These are phyloP conservation scores for Limonium bicolor DNA, from an alignment of 148 eudicot genomes.

Conservation along the genomic window DNA sequence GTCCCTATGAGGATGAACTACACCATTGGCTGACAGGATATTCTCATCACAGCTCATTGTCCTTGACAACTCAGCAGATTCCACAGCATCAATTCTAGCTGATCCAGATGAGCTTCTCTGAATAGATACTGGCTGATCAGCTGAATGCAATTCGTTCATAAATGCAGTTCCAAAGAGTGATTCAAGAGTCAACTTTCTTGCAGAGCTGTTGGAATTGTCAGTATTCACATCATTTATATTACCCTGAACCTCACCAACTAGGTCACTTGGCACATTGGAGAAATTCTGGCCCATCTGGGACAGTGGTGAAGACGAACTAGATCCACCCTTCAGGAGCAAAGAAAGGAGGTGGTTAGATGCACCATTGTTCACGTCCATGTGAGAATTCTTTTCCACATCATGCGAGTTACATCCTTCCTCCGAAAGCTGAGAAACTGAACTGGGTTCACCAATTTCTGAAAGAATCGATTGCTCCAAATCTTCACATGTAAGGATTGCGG, in stretches of 20 bases:
- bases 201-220: slow-evolving; percentile 13
- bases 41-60: slow-evolving; percentile 9
- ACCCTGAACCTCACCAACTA: slow-evolving; percentile 8
- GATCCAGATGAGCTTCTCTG: slow-evolving; percentile 33
- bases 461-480: slow-evolving; percentile 85
- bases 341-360: slow-evolving; percentile 77
- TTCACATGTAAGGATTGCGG: slow-evolving; percentile 77
- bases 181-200: slow-evolving; percentile 47
- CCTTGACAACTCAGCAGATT: slow-evolving; percentile 14
- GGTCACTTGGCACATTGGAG: too few species aligned
- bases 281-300: too few species aligned
- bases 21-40: slow-evolving; percentile 14
- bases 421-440: slow-evolving; percentile 16
- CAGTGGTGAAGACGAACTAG: too few species aligned
- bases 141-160: slow-evolving; percentile 73
- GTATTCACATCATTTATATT: slow-evolving; percentile 14
- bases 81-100: slow-evolving; percentile 15
- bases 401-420: slow-evolving; percentile 11
- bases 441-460: slow-evolving; percentile 36
- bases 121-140: slow-evolving; percentile 47
- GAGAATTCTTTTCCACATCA: slow-evolving; percentile 14
- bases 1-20: slow-evolving; percentile 11
- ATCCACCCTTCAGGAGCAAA: slow-evolving; percentile 52
- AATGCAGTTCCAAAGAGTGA: slow-evolving; percentile 74
- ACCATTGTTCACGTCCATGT: slow-evolving; percentile 21